These are phyloP conservation scores for Xanthoparmelia taractica DNA, from an alignment of 495 filamentous ascomycete species.

Conservation along the genomic window DNA sequence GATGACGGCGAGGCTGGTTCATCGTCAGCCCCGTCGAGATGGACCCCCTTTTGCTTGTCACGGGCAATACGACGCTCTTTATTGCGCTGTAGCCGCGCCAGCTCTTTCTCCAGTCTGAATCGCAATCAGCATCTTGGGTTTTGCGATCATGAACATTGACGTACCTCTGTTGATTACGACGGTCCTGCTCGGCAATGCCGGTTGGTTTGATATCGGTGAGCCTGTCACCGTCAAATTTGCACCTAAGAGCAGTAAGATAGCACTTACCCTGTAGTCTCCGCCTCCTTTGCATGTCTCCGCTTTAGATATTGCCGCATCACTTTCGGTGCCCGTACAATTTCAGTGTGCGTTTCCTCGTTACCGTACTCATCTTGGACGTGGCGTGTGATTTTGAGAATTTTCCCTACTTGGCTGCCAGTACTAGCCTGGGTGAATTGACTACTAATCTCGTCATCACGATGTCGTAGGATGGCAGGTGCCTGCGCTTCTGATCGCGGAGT, in stretches of 20 bases:
- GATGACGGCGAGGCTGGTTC: conserved; percentile 38
- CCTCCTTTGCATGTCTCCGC: conserved; percentile 47
- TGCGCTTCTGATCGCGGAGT: conserved; percentile 56
- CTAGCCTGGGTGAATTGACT: conserved; percentile 82
- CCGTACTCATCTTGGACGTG: conserved; percentile 54
- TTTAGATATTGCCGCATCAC: conserved; percentile 62
- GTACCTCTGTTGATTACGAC: conserved; percentile 48
- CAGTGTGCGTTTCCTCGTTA: conserved; percentile 48
- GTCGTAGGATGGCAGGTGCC: conserved; percentile 45
- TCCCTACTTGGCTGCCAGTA: conserved; percentile 56
- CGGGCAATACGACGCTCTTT: conserved; percentile 83
- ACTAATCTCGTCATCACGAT: conserved; percentile 67
- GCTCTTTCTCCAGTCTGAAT: conserved; percentile 62
- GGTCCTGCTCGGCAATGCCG: conserved; percentile 64
- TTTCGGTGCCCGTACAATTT: conserved; percentile 61
- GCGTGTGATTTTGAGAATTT: conserved; percentile 70
- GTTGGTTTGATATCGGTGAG: conserved; percentile 60
- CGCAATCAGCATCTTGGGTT: conserved; percentile 15
- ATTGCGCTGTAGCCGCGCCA: conserved; percentile 77
- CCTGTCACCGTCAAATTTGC: conserved; percentile 31
- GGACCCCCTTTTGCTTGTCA: conserved; percentile 73
- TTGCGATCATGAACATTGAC: conserved; percentile 13
- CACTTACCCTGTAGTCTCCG: conserved; percentile 59
- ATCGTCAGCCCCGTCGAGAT: conserved; percentile 39
- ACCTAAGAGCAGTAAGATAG: conserved; percentile 18